Evolutionary conservation across 2,329 filamentous ascomycete species (phyloP), one percentile per base, ranked within the genome.

Genomic region (Fusarium sp.): DNA sequence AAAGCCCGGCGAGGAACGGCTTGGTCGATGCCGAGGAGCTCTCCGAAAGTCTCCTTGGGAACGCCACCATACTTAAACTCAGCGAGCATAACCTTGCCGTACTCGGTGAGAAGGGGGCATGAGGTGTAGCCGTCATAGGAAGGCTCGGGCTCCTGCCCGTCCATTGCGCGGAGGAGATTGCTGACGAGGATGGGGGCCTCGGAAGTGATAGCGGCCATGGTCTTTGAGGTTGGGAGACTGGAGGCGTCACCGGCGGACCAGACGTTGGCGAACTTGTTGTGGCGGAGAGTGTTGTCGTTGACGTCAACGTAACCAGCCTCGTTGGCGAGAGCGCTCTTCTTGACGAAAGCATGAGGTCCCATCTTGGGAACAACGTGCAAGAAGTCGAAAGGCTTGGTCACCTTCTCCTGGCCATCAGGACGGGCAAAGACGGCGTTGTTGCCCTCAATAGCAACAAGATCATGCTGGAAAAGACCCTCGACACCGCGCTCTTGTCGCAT

Each of bases 11-110:
- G 81, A 3, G 88, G 88, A 11, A 77, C 76, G 0, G 75, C 82
- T 75, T 90, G 88, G 68, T 90, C 86, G 9, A 89, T 80, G 1
- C 86, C 87, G 15, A 89, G 76, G 72, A 76, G 77, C 5, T 80
- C 76, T 6, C 78, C 80, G 64, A 90, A 90, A 1, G 88, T 89
- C 80, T 90, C 88, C 74, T 89, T 88, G 9, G 88, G 87, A 66
- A 81, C 81, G 11, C 85, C 86, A 3, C 85, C 87, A 63, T 90
- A 90, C 78, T 87, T 89, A 80, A 90, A 90, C 75, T 90, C 88
- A 0, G 87, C 87, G 11, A 90, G 83, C 20, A 90, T 78, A 3
- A 90, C 86, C 78, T 89, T 89, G 59, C 85, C 85, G 63, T 89
- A 87, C 67, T 88, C 81, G 3, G 84, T 87, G 59, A 81, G 42